Evolutionary conservation across 2,329 filamentous ascomycete genomes (phyloP), one percentile per base, ranked within the genome.

Genomic region (Aspergillus pseudoterreus): DNA sequence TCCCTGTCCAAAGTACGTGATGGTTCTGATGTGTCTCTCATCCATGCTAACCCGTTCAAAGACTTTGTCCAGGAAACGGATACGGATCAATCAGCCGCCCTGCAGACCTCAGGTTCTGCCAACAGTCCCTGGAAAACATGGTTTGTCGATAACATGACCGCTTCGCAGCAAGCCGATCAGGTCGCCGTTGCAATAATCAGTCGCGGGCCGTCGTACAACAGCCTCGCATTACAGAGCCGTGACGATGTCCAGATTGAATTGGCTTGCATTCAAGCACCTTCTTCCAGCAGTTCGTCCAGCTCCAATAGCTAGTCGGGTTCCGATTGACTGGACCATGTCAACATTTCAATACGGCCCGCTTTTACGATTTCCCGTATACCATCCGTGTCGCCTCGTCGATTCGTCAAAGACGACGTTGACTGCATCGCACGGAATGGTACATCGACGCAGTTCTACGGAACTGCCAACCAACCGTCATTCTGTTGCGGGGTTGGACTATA

Each of bases 161-260:
- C 66, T 17, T 32, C 39, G 14, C 56, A 68, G 15, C 69, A 71
- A 50, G 69, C 70, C 3, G 57, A 59, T 9, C 68, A 72, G 47
- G 65, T 72, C 3, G 70, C 67, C 9, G 66, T 72, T 17, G 70
- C 64, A 2, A 71, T 72, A 22, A 57, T 71, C 47, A 67, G 65
- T 57, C 65, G 70, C 5, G 59, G 55, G 2, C 70, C 70, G 3
- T 57, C 59, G 2, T 66, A 62, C 42, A 59, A 64, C 30, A 63
- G 59, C 30, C 24, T 51, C 6, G 62, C 60, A 11, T 61, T 64
- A 2, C 42, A 52, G 2, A 52, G 56, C 24, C 59, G 59, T 8
- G 54, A 70, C 12, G 70, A 70, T 24, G 62, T 72, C 4, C 61
- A 67, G 39, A 56, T 72, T 38, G 68, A 71, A 41, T 56, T 72